Conservation (phyloP, 352 stramenopile genomes). For the Phytophthora uliginosa region DNA sequence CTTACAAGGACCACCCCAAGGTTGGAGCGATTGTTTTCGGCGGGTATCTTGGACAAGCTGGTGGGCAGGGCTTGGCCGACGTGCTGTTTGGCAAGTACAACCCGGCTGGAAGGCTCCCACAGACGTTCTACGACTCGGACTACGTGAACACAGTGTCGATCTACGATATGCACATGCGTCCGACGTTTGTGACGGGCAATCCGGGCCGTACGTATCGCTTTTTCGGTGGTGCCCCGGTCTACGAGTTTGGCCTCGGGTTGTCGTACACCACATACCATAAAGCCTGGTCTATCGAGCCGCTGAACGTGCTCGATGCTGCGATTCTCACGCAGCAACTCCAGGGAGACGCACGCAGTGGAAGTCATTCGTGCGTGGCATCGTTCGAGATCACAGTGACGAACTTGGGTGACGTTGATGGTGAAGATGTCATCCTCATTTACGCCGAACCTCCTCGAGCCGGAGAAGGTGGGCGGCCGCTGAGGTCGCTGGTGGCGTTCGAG, state of each 20-base stretch:
- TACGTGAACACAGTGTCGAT: constrained; percentile 66
- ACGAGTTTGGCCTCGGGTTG: constrained; percentile 81
- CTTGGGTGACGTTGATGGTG: constrained; percentile 44
- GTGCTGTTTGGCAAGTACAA: constrained; percentile 83
- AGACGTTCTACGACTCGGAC: constrained; percentile 76
- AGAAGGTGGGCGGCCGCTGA: constrained; percentile 44
- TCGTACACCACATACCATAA: constrained; percentile 83
- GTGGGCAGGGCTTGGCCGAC: constrained; percentile 76
- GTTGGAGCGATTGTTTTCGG: constrained; percentile 76
- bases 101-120: constrained; percentile 68
- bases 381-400: constrained; percentile 62
- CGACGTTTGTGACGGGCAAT: constrained; percentile 58
- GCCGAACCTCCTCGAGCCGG: constrained; percentile 41
- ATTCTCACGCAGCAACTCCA: constrained; percentile 26
- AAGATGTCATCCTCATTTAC: constrained; percentile 58
- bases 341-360: background rate
- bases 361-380: constrained; percentile 18
- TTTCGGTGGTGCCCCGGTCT: constrained; percentile 71
- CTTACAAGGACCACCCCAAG: constrained; percentile 65
- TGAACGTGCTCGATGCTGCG: constrained; percentile 13
- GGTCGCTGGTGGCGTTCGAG: constrained; percentile 67
- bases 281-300: constrained; percentile 38
- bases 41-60: constrained; percentile 77
- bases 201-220: constrained; percentile 91
- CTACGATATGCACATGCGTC: constrained; percentile 91